Evolutionary conservation across 768 basidiomycete genomes (phyloP), one percentile per base, ranked within the genome.

Genomic region (Serendipita vermifera): DNA sequence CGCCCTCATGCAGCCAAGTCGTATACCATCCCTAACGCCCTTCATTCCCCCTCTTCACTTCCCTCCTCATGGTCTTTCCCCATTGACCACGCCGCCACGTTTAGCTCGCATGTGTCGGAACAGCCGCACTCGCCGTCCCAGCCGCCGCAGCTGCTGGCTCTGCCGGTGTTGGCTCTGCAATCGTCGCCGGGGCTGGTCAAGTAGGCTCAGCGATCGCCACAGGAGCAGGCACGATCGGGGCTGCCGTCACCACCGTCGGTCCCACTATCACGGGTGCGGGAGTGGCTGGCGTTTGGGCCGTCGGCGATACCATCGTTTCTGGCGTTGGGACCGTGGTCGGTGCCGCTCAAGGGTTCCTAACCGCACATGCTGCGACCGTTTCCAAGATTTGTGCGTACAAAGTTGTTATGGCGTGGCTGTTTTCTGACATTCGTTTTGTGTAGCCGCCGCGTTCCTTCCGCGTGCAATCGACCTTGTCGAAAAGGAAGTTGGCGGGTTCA

Each of bases 71-170:
- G n/a, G n/a, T n/a, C n/a, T n/a, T n/a, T n/a, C n/a, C n/a, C n/a
- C n/a, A n/a, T n/a, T n/a, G n/a, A n/a, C n/a, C n/a, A n/a, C n/a
- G n/a, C n/a, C n/a, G n/a, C n/a, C n/a, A n/a, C n/a, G n/a, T n/a
- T n/a, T 29, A 51, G 46, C 46, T 51, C 27, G 46, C 46, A 17
- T 17, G 20, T 26, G 46, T 51, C n/a, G 46, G 46, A 51, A 29
- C 46, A 15, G 46, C 46, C 4, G 46, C 46, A 9, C 15, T 29
- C 4, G 22, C 29, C 6, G 20, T 29, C 15, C 20, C 29, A 26
- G 46, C 46, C 11, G 20, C 31, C 2, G 27, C 20, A 4, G 20
- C 46, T 17, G 29, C 46, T 7, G 29, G 46, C n/a, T 20, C 46
- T 9, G 46, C 46, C 31, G 35, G 35, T 36, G 35, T 36, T 36